Evolutionary conservation across 2,329 filamentous ascomycete species (phyloP).

Genomic region (Fusarium setosum): DNA sequence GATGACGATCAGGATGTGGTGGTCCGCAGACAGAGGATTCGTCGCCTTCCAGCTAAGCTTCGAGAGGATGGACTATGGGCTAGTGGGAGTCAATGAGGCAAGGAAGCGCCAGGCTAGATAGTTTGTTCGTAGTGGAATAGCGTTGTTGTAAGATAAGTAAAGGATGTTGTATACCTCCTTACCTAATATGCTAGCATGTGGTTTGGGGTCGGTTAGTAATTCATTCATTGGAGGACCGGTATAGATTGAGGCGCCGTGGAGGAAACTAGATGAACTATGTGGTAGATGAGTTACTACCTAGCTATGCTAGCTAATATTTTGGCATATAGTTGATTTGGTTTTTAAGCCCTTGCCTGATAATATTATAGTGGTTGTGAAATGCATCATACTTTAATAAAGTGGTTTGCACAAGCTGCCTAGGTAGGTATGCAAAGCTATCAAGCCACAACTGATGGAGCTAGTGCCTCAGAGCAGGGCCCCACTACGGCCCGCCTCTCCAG

Average conservation of each 20-base stretch:
- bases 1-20: constrained; percentile 48
- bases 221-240: background rate
- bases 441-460: constrained; percentile 23
- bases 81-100: constrained; percentile 20
- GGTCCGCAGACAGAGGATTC: constrained; percentile 46
- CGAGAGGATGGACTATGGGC: constrained; percentile 45
- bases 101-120: background rate
- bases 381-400: background rate
- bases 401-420: too few relatives aligned
- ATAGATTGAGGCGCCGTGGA: background rate
- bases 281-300: background rate
- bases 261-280: constrained; percentile 5
- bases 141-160: constrained; percentile 19
- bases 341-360: background rate
- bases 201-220: constrained; percentile 2
- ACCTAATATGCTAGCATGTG: constrained; percentile 15
- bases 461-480: constrained; percentile 7
- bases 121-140: background rate
- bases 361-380: background rate
- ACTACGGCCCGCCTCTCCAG: constrained; percentile 35
- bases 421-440: too few relatives aligned
- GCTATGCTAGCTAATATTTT: background rate
- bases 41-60: constrained; percentile 51
- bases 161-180: constrained; percentile 2
- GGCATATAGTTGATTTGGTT: background rate